Evolutionary conservation across 352 stramenopile genomes (phyloP).

Genomic region (Pythium myriotylum): DNA sequence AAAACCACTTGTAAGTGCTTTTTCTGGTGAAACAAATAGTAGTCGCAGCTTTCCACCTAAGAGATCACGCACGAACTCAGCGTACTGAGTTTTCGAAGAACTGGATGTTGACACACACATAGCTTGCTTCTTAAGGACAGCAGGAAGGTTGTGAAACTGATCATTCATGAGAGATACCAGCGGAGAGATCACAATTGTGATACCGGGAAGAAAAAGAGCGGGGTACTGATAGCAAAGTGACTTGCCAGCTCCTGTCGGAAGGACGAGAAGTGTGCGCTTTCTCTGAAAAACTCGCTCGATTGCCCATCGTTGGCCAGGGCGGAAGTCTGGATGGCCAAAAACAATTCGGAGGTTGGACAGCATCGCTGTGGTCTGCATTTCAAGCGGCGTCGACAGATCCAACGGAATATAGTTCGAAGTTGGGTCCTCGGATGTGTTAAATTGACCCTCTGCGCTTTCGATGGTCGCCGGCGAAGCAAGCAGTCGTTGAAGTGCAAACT

Average conservation of each 20-base stretch:
- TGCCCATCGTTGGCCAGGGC: constrained; percentile 81
- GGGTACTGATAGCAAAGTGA: constrained; percentile 98
- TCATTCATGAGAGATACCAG: constrained; percentile 95
- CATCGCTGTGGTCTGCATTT: constrained; percentile 49
- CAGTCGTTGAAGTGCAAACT: constrained; percentile 61
- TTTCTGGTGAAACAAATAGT: constrained; percentile 92
- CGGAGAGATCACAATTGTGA: constrained; percentile 93
- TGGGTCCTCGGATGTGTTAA: constrained; percentile 6
- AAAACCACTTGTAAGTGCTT: constrained; percentile 83
- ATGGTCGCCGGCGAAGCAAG: constrained; percentile 22
- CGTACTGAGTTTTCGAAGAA: constrained; percentile 64
- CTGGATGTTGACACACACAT: constrained; percentile 57
- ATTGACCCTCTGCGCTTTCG: constrained; percentile 4
- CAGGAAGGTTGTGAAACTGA: constrained; percentile 85
- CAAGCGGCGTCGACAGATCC: constrained; percentile 47
- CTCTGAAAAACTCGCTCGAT: constrained; percentile 72
- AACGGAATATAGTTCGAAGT: constrained; percentile 50
- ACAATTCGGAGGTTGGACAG: constrained; percentile 79
- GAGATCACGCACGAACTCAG: constrained; percentile 66
- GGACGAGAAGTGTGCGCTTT: constrained; percentile 88
- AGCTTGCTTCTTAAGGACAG: constrained; percentile 52
- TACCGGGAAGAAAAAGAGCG: constrained; percentile 75
- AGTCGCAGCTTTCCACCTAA: constrained; percentile 70
- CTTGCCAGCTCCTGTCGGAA: constrained; percentile 98
- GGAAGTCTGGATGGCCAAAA: constrained; percentile 84